Base-by-base conservation (phyloP, 495 filamentous ascomycete genomes). In the Neohortaea acidophila region DNA sequence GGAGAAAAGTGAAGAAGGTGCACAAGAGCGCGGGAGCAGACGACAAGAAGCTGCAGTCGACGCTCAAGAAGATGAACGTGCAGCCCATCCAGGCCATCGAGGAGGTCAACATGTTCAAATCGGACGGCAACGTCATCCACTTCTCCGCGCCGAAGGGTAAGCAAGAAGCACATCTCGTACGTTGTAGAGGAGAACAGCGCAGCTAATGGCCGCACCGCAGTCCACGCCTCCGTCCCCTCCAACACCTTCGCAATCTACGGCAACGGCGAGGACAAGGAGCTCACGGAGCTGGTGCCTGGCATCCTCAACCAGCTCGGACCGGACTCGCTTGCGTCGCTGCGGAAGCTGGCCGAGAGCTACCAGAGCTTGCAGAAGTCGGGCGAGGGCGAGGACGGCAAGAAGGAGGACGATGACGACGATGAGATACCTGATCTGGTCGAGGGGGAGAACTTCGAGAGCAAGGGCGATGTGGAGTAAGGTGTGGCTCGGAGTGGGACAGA, bases 61-160 rank as follows among this genome's bases (percentile, higher is more conserved):
- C 84, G 39, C 51, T 61, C 22, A 61, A 61, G 55, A 63, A 61
- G 51, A 54, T 61, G 41, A 61, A 61, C 47, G 59, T 63, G 13
- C 58, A 61, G 53, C 58, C 89, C 55, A 94, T 97, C 67, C 86
- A 93, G 70, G 83, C 79, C 40, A 96, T 97, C 53, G 89, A 97
- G 75, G 89, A 97, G 69, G 89, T 97, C 58, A 97, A 97, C 75
- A 97, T 96, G 91, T 96, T 96, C 77, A 97, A 96, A 75, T 79
- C 81, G 61, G 89, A 97, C 56, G 89, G 89, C 53, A 97, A 97
- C 64, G 89, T 97, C 62, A 96, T 97, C 59, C 89, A 97, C 73
- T 97, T 97, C 61, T 75, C 82, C 54, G 81, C 81, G 48, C 89
- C 89, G 37, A 94, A 93, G 68, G 89, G 89, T 96, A 62, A 52